Conservation (phyloP, 805 yeast species). For the Myxozyma vanderwaltii region DNA sequence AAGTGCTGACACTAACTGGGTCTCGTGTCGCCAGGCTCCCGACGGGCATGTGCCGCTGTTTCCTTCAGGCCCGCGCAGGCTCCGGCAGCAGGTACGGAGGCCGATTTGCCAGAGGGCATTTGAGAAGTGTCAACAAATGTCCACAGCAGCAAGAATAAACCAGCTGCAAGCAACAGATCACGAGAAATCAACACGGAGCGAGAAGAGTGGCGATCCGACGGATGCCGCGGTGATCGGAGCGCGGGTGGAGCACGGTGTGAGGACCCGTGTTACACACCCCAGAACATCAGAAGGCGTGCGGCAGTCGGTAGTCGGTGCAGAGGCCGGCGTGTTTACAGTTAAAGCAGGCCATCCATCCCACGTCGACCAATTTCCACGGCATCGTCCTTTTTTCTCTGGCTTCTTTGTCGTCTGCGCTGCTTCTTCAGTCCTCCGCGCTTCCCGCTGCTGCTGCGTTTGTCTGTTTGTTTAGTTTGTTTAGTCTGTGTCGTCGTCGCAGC, state of each 20-base stretch:
- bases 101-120: background rate
- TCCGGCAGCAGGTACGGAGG: background rate
- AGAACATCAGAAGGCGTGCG: background rate
- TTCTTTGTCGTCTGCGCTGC: background rate
- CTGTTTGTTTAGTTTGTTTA: too few species aligned
- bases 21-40: conserved; percentile 2
- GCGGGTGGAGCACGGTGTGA: background rate
- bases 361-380: background rate
- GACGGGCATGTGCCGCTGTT: background rate
- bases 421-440: background rate
- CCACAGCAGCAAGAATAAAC: too few species aligned
- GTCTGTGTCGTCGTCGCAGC: too few species aligned
- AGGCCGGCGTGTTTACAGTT: conserved; percentile 10
- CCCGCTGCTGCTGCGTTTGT: too few species aligned
- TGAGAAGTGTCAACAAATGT: too few species aligned
- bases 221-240: background rate
- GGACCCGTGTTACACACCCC: background rate
- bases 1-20: background rate
- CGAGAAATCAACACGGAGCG: too few species aligned
- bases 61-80: background rate
- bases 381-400: background rate
- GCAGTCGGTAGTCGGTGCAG: conserved; percentile 2
- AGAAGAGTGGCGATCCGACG: background rate
- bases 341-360: conserved; percentile 13
- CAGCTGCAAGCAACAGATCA: too few species aligned